Base-by-base conservation (phyloP, 108 stramenopile genomes). In the Cyclostephanos tholiformis region DNA sequence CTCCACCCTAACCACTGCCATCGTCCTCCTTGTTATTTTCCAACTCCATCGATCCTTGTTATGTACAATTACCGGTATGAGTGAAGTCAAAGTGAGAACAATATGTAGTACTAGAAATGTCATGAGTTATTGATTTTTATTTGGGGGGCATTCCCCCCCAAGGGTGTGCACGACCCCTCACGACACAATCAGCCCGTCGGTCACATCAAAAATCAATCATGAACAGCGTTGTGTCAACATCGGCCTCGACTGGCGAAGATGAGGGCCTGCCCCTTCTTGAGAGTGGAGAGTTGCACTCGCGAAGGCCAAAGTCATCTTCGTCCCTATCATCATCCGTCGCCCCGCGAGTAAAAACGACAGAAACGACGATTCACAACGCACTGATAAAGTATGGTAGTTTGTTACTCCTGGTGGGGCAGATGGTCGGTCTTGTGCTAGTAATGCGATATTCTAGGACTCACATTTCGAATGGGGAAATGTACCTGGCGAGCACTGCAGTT, bases 341-440 rank as follows among this genome's bases (percentile, higher is more conserved):
- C n/a, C 23, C 6, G 25, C 38, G 22, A 39, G 23, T 32, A 29
- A 27, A 27, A 19, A 25, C 23, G 17, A 20, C 20, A 16, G 30
- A 59, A 30, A 6, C 32, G 46, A 57, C n/a, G 35, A 48, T 65
- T 26, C 65, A 79, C 58, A 36, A 66, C 27, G 59, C 48, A 0
- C 50, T 77, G n/a, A 94, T 95, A 75, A 95, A 95, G 72, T 95
- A 95, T 61, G 87, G 86, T 38, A 88, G 87, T 48, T 80, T 95
- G 13, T 77, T 91, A 56, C 78, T 95, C 23, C 71, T 95, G 43
- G 89, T 95, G n/a, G 91, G 85, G 4, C 93, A 95, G 75, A 91
- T 95, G 91, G 91, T 95, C 11, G 93, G 93, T 19, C 66, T 95
- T 30, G 93, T 95, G n/a, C 50, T 95, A 25, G 58, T 95, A 56